phyloP scores from a whole-genome alignment of 2,329 filamentous ascomycete genomes.

The Beauveria pseudobassiana region DNA sequence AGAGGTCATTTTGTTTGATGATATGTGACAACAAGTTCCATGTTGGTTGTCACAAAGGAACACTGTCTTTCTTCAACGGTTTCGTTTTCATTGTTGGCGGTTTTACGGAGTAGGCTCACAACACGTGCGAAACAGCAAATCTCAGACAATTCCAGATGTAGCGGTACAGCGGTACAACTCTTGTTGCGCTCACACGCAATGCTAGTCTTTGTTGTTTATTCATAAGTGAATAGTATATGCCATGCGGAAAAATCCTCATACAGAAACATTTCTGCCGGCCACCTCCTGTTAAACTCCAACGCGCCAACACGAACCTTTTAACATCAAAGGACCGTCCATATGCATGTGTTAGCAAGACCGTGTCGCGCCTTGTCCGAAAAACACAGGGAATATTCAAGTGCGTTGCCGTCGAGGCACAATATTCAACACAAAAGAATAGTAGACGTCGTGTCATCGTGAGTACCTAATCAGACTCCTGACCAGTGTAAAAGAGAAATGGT shows the following conservation, averaged over 20 bases:
- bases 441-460: slow-evolving; percentile 2
- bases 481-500: background rate
- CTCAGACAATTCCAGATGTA: no score
- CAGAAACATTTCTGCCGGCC: background rate
- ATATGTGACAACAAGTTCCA: no score
- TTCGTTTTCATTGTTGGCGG: background rate
- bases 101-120: no score
- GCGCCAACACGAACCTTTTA: background rate
- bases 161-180: no score
- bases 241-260: background rate
- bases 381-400: background rate
- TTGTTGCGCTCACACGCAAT: background rate
- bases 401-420: background rate
- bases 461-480: background rate
- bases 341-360: background rate
- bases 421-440: background rate
- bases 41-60: background rate
- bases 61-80: background rate
- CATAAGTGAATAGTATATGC: background rate
- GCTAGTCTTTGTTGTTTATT: background rate
- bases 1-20: background rate
- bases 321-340: background rate
- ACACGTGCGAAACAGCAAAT: no score
- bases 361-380: background rate
- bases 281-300: background rate